phyloP scores from a whole-genome alignment of 2,329 filamentous ascomycete genomes.

The Arachnomyces sp. region DNA sequence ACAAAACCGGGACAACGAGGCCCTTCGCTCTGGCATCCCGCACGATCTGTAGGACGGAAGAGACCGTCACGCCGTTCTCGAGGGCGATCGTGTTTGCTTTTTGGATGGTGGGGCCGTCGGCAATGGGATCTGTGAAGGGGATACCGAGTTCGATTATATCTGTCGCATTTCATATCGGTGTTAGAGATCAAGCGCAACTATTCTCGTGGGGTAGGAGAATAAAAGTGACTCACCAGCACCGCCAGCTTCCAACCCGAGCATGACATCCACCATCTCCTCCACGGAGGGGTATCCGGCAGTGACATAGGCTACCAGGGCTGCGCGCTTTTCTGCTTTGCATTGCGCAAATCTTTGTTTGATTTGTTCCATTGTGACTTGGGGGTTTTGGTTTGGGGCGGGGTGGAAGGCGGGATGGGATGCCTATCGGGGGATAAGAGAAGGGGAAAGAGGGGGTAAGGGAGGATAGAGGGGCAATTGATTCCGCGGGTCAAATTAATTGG shows the following conservation, averaged over 20 bases:
- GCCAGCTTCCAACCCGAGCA: slow-evolving; percentile 85
- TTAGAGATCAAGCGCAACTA: slow-evolving; percentile 2
- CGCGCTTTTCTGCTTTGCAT: slow-evolving; percentile 54
- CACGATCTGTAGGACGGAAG: slow-evolving; percentile 73
- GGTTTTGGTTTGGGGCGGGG: slow-evolving; percentile 4
- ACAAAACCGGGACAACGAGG: slow-evolving; percentile 71
- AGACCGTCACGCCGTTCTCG: slow-evolving; percentile 77
- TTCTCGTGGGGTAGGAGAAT: background rate
- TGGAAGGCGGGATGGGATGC: background rate
- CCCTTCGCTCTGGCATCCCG: slow-evolving; percentile 70
- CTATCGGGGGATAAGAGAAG: no score
- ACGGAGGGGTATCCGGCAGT: slow-evolving; percentile 84
- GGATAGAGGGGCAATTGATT: no score
- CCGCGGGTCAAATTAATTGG: no score
- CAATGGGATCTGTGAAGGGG: slow-evolving; percentile 96
- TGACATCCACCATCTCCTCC: slow-evolving; percentile 73
- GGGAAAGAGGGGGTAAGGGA: no score
- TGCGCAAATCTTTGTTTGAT: slow-evolving; percentile 51
- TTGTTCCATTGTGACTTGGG: slow-evolving; percentile 37
- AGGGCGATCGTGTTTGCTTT: slow-evolving; percentile 88
- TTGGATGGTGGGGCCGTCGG: slow-evolving; percentile 95
- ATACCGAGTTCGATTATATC: slow-evolving; percentile 94
- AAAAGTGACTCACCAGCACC: slow-evolving; percentile 61
- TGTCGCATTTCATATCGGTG: slow-evolving; percentile 27
- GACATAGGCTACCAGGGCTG: slow-evolving; percentile 90